phyloP scores from a whole-genome alignment of 2,329 filamentous ascomycete species.

The Decorospora gaudefroyi region DNA sequence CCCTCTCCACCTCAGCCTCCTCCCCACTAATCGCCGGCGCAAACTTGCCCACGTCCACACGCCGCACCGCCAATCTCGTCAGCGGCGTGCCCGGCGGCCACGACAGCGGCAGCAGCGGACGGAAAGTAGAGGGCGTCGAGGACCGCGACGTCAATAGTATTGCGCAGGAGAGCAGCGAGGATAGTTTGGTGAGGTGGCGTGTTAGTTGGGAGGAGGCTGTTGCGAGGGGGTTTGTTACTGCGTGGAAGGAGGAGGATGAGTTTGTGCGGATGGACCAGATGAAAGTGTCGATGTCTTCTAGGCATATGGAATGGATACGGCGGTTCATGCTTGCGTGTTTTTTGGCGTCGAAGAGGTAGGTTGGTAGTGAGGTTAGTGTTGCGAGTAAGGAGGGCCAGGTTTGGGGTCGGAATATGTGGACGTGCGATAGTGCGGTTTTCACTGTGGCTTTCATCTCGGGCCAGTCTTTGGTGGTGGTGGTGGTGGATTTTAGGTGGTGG shows the following conservation, averaged over 20 bases:
- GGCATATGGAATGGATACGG: constrained; percentile 55
- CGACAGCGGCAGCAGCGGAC: constrained; percentile 31
- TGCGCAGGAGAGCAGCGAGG: constrained; percentile 17
- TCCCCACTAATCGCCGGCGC: constrained; percentile 45
- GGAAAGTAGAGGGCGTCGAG: constrained; percentile 10
- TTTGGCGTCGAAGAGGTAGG: constrained; percentile 57
- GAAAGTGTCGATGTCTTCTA: constrained; percentile 62
- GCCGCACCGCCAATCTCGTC: constrained; percentile 42
- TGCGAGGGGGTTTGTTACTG: constrained; percentile 10
- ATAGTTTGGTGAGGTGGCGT: constrained; percentile 11
- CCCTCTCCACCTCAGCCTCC: constrained; percentile 46
- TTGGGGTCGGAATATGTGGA: constrained; percentile 63
- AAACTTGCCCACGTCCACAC: constrained; percentile 46
- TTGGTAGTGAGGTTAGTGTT: constrained; percentile 54
- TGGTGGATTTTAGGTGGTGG: constrained; percentile 9
- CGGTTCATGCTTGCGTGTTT: constrained; percentile 56
- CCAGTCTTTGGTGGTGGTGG: neutral
- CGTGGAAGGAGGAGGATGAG: neutral
- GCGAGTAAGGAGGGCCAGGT: constrained; percentile 57
- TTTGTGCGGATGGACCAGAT: constrained; percentile 15
- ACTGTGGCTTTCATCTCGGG: constrained; percentile 38
- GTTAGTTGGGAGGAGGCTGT: constrained; percentile 27
- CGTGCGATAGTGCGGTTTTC: constrained; percentile 54
- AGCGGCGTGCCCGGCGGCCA: constrained; percentile 35
- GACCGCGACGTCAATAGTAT: constrained; percentile 24